Percentiles rank a stretch among this genome's conserved stretches.
Conservation (phyloP, 1,284 basidiomycete genomes). For the Somion occarium region DNA sequence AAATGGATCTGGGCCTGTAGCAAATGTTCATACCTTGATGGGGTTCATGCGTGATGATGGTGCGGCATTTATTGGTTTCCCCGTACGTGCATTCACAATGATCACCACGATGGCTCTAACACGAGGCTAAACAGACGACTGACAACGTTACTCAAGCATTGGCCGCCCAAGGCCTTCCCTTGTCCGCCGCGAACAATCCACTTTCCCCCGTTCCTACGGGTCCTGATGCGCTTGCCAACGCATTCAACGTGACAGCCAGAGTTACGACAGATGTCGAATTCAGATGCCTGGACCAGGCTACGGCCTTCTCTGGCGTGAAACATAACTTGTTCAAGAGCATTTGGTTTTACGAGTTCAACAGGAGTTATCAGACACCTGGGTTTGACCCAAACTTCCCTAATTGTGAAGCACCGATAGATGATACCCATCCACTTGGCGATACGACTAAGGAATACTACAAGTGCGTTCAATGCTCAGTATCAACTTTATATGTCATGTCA, state of each 20-base stretch:
- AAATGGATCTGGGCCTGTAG: slow-evolving; percentile 32
- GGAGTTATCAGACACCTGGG: slow-evolving; percentile 31
- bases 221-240: slow-evolving; percentile 26
- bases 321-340: slow-evolving; percentile 30
- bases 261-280: slow-evolving; percentile 32
- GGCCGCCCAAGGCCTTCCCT: slow-evolving; percentile 17
- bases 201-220: slow-evolving; percentile 28
- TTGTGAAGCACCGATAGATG: slow-evolving; percentile 31
- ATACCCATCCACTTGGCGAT: slow-evolving; percentile 32
- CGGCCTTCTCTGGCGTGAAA: slow-evolving; percentile 27
- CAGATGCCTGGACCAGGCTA: slow-evolving; percentile 37
- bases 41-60: slow-evolving; percentile 40
- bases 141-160: slow-evolving; percentile 21
- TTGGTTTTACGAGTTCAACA: slow-evolving; percentile 35
- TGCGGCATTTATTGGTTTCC: slow-evolving; percentile 30
- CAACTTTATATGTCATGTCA: not conserved
- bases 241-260: slow-evolving; percentile 33
- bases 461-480: slow-evolving; percentile 12
- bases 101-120: not conserved
- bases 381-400: slow-evolving; percentile 33
- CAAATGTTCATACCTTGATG: slow-evolving; percentile 41
- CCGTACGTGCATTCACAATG: slow-evolving; percentile 14
- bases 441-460: slow-evolving; percentile 29
- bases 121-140: slow-evolving; percentile 12
- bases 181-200: slow-evolving; percentile 19